Base-by-base conservation (phyloP, 345 rosid species). In the Lepidium africanum region DNA sequence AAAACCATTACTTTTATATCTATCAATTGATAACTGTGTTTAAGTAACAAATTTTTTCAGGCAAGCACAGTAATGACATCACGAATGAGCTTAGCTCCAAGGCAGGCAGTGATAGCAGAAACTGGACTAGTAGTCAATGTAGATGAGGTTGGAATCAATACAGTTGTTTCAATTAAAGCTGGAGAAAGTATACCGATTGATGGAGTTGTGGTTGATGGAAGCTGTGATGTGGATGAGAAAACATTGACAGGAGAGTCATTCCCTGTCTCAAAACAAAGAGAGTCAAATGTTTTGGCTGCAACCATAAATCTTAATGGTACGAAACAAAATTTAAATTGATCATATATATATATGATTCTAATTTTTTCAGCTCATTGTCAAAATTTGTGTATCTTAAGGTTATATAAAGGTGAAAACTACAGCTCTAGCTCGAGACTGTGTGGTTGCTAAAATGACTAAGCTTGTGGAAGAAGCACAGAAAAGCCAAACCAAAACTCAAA, bases 381-480 rank as follows among this genome's bases (percentile, higher is more conserved):
- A 14, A 27, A 7, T 6, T 21, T 46, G 3, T 42, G 38, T 60
- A 32, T 52, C 16, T 32, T 13, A 41, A 88, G 96, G 98, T 55
- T 90, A 88, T 51, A 72, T 92, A 17, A 81, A 76, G 52, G 77
- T 92, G 10, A 86, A 78, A 70, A 92, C 96, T 43, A 90, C 96
- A 30, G 86, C 83, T 46, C 35, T 90, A 38, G 96, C 98, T 10
- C 83, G 82, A 74, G 97, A 90, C 43, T 88, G 90, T 60, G 82
- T 84, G 32, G 96, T 92, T 43, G 90, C 94, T 15, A 86, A 84
- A 74, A 85, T 92, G 98, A 78, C 87, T 48, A 86, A 84, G 71
- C 91, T 92, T 3, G 98, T 92, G 9, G 96, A 92, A 80, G 97
- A 90, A 80, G 96, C 98, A 61, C 97, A 92, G 57, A 92, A 79